Evolutionary conservation across 2,329 filamentous ascomycete species (phyloP).

Genomic region (Pseudopyricularia javanii): DNA sequence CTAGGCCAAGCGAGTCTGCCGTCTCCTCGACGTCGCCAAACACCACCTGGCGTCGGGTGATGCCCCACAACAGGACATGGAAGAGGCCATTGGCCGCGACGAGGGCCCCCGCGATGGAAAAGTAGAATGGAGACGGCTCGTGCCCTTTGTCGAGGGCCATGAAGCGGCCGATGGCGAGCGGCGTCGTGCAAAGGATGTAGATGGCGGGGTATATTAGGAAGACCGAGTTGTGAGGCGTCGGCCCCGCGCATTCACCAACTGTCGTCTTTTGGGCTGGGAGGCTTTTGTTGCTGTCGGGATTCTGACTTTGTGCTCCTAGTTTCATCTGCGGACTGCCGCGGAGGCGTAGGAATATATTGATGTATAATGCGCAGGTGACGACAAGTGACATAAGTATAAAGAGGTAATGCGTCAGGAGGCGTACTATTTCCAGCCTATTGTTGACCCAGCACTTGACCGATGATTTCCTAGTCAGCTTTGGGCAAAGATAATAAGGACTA

Average conservation of each 20-base stretch:
- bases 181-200: constrained; percentile 55
- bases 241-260: neutral
- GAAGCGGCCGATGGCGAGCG: constrained; percentile 52
- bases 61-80: constrained; percentile 17
- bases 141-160: constrained; percentile 44
- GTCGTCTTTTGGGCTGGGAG: neutral
- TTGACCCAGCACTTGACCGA: constrained; percentile 47
- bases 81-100: constrained; percentile 33
- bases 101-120: constrained; percentile 37
- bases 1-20: constrained; percentile 18
- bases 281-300: neutral
- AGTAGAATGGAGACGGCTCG: constrained; percentile 32
- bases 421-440: constrained; percentile 33
- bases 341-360: constrained; percentile 21
- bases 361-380: constrained; percentile 21
- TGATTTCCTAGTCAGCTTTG: neutral
- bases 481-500: neutral
- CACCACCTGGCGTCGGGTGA: constrained; percentile 13
- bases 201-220: constrained; percentile 58
- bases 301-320: neutral
- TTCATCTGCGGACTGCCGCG: constrained; percentile 7
- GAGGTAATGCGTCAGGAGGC: constrained; percentile 48
- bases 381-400: constrained; percentile 40
- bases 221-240: constrained; percentile 17
- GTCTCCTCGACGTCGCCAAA: constrained; percentile 13